phyloP scores from a whole-genome alignment of 345 rosid genomes.

The Citrus sp. region DNA sequence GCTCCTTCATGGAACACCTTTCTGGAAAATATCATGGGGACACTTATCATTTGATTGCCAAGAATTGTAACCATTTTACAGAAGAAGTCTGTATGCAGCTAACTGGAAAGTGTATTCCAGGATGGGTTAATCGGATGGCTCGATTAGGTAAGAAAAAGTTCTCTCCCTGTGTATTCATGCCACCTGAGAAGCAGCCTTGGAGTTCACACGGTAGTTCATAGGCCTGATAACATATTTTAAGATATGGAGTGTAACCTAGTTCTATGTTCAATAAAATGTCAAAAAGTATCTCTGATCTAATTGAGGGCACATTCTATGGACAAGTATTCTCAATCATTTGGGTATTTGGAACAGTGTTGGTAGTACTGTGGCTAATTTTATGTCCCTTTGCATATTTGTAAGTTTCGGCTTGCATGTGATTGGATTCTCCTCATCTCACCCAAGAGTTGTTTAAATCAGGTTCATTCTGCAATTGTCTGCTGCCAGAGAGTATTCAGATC shows the following conservation, averaged over 20 bases:
- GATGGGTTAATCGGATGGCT: slow-evolving; percentile 95
- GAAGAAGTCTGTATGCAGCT: slow-evolving; percentile 68
- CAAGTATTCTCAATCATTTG: background rate
- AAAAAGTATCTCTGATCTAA: background rate
- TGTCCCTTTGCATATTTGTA: background rate
- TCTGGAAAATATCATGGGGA: slow-evolving; percentile 80
- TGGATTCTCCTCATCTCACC: slow-evolving; percentile 15
- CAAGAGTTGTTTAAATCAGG: slow-evolving; percentile 45
- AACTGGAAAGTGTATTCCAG: slow-evolving; percentile 86
- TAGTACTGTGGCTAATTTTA: background rate
- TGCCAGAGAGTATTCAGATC: slow-evolving; percentile 85
- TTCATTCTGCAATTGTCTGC: slow-evolving; percentile 87
- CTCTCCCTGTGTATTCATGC: background rate
- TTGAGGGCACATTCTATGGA: background rate
- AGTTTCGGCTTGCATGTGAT: slow-evolving; percentile 1
- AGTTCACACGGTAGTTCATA: background rate
- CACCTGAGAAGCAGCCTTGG: slow-evolving; percentile 2
- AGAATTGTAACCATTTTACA: slow-evolving; percentile 97
- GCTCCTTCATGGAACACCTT: slow-evolving; percentile 70
- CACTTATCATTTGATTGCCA: slow-evolving; percentile 89
- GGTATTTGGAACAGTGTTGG: background rate
- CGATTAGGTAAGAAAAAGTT: slow-evolving; percentile 55
- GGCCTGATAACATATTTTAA: slow-evolving; percentile 5
- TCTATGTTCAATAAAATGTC: background rate
- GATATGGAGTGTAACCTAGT: background rate